Evolutionary conservation across 352 stramenopile genomes (phyloP).

Genomic region (Phytophthora megakarya): DNA sequence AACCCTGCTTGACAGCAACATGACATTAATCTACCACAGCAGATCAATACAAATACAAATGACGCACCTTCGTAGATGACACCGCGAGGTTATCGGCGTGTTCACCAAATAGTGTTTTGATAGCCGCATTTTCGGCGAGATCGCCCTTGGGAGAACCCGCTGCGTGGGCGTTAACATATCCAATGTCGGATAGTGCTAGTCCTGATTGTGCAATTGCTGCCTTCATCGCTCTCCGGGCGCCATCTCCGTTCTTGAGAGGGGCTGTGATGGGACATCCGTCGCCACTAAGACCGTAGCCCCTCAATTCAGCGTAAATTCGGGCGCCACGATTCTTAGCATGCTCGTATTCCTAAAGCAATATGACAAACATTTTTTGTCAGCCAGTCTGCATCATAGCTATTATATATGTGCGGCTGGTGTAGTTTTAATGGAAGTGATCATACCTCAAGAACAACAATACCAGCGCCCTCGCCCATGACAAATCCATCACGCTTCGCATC

Average conservation of each 20-base stretch:
- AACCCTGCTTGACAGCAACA: slow-evolving; percentile 41
- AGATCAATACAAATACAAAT: background rate
- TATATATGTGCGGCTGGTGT: too few species aligned
- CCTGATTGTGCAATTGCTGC: slow-evolving; percentile 82
- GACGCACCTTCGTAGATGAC: slow-evolving; percentile 73
- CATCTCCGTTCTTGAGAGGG: slow-evolving; percentile 60
- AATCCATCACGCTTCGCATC: slow-evolving; percentile 95
- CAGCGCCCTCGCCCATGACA: slow-evolving; percentile 92
- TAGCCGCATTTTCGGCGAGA: slow-evolving; percentile 90
- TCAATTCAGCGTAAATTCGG: slow-evolving; percentile 93
- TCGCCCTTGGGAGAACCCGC: slow-evolving; percentile 97
- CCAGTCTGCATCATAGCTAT: too few species aligned
- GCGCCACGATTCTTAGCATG: slow-evolving; percentile 90
- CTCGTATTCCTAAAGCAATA: slow-evolving; percentile 67
- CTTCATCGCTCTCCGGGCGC: slow-evolving; percentile 86
- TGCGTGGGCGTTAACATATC: slow-evolving; percentile 98
- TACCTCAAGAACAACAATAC: slow-evolving; percentile 62
- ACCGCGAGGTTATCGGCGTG: slow-evolving; percentile 53
- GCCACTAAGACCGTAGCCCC: slow-evolving; percentile 93
- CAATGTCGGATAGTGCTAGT: slow-evolving; percentile 78
- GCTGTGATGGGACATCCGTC: slow-evolving; percentile 94
- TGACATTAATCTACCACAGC: too few species aligned
- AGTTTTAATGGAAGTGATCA: background rate
- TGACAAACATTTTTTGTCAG: background rate
- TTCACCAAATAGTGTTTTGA: slow-evolving; percentile 81